Conservation (phyloP, 495 filamentous ascomycete species). For the Bathelium albidoporum region DNA sequence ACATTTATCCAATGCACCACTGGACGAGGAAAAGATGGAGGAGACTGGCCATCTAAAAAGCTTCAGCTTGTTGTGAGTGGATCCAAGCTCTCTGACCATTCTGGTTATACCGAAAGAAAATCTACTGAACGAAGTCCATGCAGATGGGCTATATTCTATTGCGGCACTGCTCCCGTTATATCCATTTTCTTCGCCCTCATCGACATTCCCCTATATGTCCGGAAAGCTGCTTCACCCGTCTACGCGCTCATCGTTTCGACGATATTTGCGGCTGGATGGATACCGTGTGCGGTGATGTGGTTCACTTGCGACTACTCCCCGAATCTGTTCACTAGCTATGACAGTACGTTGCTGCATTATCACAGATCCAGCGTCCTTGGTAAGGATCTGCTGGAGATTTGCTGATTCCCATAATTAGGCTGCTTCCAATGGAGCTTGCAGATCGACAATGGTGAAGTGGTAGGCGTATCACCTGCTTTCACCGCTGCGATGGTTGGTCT, state of each 20-base stretch:
- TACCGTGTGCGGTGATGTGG: conserved; percentile 3
- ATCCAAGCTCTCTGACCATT: neutral
- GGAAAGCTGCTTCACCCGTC: neutral
- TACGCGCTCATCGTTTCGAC: neutral
- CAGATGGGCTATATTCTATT: neutral
- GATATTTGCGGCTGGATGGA: conserved; percentile 4
- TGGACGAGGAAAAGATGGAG: neutral
- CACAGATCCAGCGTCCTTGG: neutral
- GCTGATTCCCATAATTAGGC: neutral
- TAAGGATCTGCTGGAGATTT: neutral
- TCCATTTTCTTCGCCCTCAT: neutral
- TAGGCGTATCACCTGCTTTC: neutral
- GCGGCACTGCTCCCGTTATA: neutral
- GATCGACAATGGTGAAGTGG: neutral
- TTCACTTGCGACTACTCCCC: neutral
- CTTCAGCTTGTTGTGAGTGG: neutral
- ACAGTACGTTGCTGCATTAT: neutral
- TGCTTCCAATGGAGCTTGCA: conserved; percentile 2
- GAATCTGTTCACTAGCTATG: neutral
- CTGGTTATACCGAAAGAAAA: neutral
- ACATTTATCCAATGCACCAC: neutral
- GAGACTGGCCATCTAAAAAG: neutral
- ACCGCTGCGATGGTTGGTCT: conserved; percentile 2
- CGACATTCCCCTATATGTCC: neutral
- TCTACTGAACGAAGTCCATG: neutral